A percentile compares a stretch with the other conserved stretches of the same genome.
Evolutionary conservation across 352 stramenopile species (phyloP).

Genomic region (Globisporangium ultimum): DNA sequence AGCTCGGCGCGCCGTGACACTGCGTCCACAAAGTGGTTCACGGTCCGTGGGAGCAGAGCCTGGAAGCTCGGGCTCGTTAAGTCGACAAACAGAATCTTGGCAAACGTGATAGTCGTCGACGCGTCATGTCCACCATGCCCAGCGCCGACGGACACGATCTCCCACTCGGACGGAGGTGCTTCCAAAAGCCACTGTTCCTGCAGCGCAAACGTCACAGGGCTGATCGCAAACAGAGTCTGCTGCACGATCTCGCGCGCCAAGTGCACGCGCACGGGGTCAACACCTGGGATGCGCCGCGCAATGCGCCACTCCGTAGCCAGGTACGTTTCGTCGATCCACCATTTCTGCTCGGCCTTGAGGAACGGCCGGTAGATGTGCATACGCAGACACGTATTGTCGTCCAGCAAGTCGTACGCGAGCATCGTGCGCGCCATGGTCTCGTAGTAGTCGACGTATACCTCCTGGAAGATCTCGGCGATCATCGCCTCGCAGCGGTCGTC

Average conservation of each 20-base stretch:
- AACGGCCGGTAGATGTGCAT: conserved; percentile 86
- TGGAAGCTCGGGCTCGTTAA: conserved; percentile 64
- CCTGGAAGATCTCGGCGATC: conserved; percentile 72
- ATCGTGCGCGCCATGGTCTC: conserved; percentile 74
- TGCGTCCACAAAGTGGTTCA: conserved; percentile 85
- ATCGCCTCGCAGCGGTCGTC: conserved; percentile 64
- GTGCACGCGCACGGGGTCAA: conserved; percentile 49
- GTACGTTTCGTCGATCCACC: conserved; percentile 83
- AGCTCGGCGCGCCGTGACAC: conserved; percentile 74
- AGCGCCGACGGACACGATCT: conserved; percentile 43
- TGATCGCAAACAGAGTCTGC: conserved; percentile 62
- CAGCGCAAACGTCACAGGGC: conserved; percentile 82
- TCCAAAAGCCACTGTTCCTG: conserved; percentile 88
- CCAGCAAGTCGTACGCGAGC: conserved; percentile 87
- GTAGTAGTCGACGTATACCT: conserved; percentile 78
- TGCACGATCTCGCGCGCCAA: conserved; percentile 37
- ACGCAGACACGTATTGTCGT: conserved; percentile 55
- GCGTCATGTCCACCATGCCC: conserved; percentile 6
- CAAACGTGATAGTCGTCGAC: conserved; percentile 36
- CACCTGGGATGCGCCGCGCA: conserved; percentile 60
- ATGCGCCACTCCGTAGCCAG: conserved; percentile 75
- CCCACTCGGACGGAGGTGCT: conserved; percentile 64
- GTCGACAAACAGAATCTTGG: conserved; percentile 82
- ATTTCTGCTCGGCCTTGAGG: conserved; percentile 76
- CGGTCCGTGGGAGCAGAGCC: conserved; percentile 62